A percentile compares a stretch with the other conserved stretches of the same genome.
Conservation (phyloP, 208 protist genomes). For the Crithidia fasciculata region DNA sequence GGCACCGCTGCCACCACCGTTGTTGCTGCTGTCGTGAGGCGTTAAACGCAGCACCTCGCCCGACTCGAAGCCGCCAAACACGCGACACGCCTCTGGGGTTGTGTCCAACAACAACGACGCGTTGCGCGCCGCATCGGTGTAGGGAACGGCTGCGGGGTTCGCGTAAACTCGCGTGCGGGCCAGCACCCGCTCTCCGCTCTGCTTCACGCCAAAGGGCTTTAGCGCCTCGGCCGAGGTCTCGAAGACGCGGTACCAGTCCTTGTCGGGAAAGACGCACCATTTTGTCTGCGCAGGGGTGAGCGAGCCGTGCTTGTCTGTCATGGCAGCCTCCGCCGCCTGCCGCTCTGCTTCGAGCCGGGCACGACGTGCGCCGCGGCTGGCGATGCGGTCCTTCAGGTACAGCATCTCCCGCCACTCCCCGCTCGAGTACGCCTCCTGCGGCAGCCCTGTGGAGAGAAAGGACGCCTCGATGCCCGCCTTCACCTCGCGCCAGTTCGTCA, state of each 20-base stretch:
- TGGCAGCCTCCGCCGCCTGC: constrained; percentile 37
- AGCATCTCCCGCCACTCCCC: constrained; percentile 81
- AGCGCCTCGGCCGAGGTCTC: constrained; percentile 57
- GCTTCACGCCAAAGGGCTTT: constrained; percentile 55
- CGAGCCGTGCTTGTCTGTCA: constrained; percentile 20
- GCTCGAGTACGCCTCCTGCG: constrained; percentile 77
- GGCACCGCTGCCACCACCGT: constrained; percentile 1
- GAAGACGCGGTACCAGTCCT: constrained; percentile 80
- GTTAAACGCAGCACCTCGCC: constrained; percentile 67
- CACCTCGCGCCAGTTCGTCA: constrained; percentile 90
- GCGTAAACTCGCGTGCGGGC: constrained; percentile 40
- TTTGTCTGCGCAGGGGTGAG: neutral
- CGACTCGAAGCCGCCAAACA: constrained; percentile 72
- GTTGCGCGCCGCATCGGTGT: constrained; percentile 48
- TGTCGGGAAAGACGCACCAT: constrained; percentile 74
- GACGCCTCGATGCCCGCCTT: constrained; percentile 88
- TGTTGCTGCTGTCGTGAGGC: constrained; percentile 12
- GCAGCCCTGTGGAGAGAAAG: constrained; percentile 79
- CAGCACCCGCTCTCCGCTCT: constrained; percentile 57
- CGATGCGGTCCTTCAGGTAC: constrained; percentile 60
- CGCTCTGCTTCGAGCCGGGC: constrained; percentile 57
- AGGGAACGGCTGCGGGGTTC: constrained; percentile 56
- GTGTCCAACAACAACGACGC: constrained; percentile 57
- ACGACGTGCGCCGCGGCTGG: constrained; percentile 45
- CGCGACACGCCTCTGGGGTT: constrained; percentile 52